Conservation (phyloP, 768 basidiomycete genomes). For the Mycena rebaudengoi region DNA sequence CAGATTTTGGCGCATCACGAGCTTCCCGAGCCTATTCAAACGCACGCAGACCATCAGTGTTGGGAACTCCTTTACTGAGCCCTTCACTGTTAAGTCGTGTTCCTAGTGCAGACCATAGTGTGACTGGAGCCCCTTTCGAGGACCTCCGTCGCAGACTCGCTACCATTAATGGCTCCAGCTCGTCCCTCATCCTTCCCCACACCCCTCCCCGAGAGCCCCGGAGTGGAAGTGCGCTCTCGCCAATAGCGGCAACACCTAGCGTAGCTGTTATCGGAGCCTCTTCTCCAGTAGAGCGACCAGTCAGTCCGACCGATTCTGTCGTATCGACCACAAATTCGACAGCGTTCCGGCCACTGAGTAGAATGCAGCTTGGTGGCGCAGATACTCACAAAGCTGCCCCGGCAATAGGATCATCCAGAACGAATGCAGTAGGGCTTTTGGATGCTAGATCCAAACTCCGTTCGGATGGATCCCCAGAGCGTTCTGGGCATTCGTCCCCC, state of each 20-base stretch:
- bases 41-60: slow-evolving; percentile 49
- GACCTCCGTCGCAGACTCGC: slow-evolving; percentile 81
- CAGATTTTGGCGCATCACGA: slow-evolving; percentile 46
- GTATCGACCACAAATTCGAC: slow-evolving; percentile 76
- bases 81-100: slow-evolving; percentile 59
- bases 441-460: slow-evolving; percentile 78
- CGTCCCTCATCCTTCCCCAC: slow-evolving; percentile 62
- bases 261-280: slow-evolving; percentile 36
- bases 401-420: slow-evolving; percentile 85
- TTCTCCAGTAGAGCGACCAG: slow-evolving; percentile 60
- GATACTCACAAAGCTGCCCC: slow-evolving; percentile 90
- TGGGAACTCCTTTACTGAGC: slow-evolving; percentile 55
- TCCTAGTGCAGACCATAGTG: slow-evolving; percentile 58
- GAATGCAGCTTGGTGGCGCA: slow-evolving; percentile 73
- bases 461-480: slow-evolving; percentile 71
- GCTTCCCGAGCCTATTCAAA: slow-evolving; percentile 49
- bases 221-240: slow-evolving; percentile 43
- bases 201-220: slow-evolving; percentile 55
- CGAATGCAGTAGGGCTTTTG: slow-evolving; percentile 83
- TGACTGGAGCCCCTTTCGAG: slow-evolving; percentile 75
- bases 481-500: slow-evolving; percentile 84
- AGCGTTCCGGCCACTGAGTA: slow-evolving; percentile 62
- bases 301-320: slow-evolving; percentile 86
- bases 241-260: slow-evolving; percentile 43
- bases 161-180: slow-evolving; percentile 75